phyloP scores from a whole-genome alignment of 2,329 filamentous ascomycete species.

The Scolecobasidium constrictum region DNA sequence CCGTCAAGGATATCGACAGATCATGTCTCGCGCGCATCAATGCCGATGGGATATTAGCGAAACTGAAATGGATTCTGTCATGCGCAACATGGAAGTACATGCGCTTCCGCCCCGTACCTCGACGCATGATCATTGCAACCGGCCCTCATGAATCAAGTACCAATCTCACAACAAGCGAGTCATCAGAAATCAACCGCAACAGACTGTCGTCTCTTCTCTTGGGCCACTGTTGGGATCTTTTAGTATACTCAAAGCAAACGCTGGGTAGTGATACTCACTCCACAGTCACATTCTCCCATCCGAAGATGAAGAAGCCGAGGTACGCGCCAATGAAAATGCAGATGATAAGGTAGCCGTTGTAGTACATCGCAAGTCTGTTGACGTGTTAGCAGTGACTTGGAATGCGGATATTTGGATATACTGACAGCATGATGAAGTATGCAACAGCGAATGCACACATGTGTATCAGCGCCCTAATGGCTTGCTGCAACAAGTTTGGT shows the following conservation, averaged over 20 bases:
- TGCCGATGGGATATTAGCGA: conserved; percentile 3
- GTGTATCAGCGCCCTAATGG: conserved; percentile 55
- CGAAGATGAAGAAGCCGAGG: conserved; percentile 62
- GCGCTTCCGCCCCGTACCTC: too few relatives aligned
- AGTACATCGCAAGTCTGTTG: conserved; percentile 46
- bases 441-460: conserved; percentile 62
- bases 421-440: conserved; percentile 63
- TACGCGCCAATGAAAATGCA: conserved; percentile 70
- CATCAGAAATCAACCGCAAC: conserved; percentile 10
- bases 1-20: background rate
- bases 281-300: conserved; percentile 45
- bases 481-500: conserved; percentile 55
- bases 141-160: too few relatives aligned
- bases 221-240: background rate
- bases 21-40: conserved; percentile 3
- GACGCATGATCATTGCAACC: too few relatives aligned
- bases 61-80: too few relatives aligned
- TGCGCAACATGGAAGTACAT: too few relatives aligned
- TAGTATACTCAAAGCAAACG: background rate
- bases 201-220: conserved; percentile 8
- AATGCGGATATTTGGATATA: background rate
- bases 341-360: conserved; percentile 64
- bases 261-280: background rate
- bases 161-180: too few relatives aligned
- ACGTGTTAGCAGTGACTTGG: background rate